Evolutionary conservation across 2,329 filamentous ascomycete genomes (phyloP), one percentile per base, ranked within the genome.

Genomic region (Talaromyces sp.): DNA sequence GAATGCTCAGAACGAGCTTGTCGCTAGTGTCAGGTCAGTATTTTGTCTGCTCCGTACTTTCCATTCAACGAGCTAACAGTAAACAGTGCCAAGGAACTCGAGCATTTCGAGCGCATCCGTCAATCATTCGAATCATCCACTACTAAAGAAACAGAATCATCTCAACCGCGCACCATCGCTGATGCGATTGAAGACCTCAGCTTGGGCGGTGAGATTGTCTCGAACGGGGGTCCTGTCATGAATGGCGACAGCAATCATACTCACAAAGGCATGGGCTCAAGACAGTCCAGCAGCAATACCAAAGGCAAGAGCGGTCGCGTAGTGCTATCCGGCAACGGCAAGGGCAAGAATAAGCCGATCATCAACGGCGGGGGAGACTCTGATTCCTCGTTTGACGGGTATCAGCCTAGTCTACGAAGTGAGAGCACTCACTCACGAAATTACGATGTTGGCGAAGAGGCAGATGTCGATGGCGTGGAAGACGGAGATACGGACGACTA

Each of bases 41-140:
- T 19, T 60, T 45, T n/a, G 5, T 62, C 4, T 17, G 3, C 19
- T 37, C 59, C 11, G 4, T n/a, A 7, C 1, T 49, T 17, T 43
- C 7, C 31, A 57, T 13, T 50, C 13, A 8, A 50, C 3, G 35
- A 35, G 65, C 72, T 78, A 67, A 77, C 68, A 60, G 27, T 13
- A 31, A 62, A 67, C 67, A 97, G 92, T 73, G 89, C 90, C 11
- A 94, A 96, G 68, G 95, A 99, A 80, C 81, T 99, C 47, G 86
- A 90, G 57, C 95, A 99, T 75, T 99, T 98, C 72, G 91, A 97
- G 74, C 82, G 86, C 0, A 94, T 99, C 6, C 84, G 95, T 45
- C 87, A 85, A 19, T 86, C 87, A 19, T 99, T 99, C 73, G 95
- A 99, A 80, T 72, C 83, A 77, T 76, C 80, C 77, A 73, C 82